These are phyloP conservation scores for Botrytis byssoidea DNA, from an alignment of 2,329 filamentous ascomycete genomes.

Conservation along the genomic window DNA sequence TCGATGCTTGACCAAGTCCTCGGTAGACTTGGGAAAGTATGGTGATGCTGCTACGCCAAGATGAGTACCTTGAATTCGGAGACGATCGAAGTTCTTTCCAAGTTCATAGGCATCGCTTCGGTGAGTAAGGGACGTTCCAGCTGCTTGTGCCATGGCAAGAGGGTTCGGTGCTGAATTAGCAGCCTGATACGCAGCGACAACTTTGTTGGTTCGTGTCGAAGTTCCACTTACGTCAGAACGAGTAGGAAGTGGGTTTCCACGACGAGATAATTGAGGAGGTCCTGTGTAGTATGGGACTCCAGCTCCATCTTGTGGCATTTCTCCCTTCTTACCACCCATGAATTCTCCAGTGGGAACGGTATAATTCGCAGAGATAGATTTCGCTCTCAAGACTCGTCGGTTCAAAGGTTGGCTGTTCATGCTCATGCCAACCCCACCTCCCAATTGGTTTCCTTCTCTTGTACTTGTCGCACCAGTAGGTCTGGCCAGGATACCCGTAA, in stretches of 20 bases:
- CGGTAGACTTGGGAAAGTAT: not conserved
- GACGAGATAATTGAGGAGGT: not conserved
- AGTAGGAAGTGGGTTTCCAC: not conserved
- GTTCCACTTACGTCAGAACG: not conserved
- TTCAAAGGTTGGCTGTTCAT: not conserved
- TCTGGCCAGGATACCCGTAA: not conserved
- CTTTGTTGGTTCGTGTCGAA: not conserved
- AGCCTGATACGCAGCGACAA: not conserved
- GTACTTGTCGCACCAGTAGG: not conserved
- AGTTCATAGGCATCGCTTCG: conserved; percentile 4
- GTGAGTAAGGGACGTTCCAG: conserved; percentile 5
- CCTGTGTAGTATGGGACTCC: not conserved
- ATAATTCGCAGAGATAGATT: not conserved
- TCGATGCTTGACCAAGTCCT: conserved; percentile 2
- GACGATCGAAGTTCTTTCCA: not conserved
- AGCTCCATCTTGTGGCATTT: not conserved
- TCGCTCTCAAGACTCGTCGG: not conserved
- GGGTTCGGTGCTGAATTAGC: not conserved
- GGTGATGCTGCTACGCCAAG: not conserved
- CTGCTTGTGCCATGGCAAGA: not conserved
- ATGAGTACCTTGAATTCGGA: conserved; percentile 1
- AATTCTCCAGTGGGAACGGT: not conserved
- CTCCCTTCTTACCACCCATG: not conserved
- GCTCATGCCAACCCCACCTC: not conserved
- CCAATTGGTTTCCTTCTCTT: not conserved